Conservation (phyloP, 2,329 filamentous ascomycete species). For the Monilinia aucupariae region DNA sequence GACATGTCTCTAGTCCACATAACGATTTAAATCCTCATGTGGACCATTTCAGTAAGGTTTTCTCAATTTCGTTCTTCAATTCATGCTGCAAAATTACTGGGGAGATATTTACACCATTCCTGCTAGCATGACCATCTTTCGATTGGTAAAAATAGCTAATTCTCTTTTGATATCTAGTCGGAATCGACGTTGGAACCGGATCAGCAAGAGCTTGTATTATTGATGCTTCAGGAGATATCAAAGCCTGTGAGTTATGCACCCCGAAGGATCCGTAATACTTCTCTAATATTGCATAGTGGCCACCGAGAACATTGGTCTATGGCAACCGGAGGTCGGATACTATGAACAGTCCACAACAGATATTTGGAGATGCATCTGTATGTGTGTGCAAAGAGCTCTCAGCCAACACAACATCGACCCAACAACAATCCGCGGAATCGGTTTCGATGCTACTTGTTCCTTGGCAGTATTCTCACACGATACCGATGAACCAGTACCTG, state of each 20-base stretch:
- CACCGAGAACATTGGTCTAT: conserved; percentile 71
- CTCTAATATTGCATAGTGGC: conserved; percentile 42
- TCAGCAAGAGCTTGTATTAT: conserved; percentile 95
- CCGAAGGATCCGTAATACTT: conserved; percentile 5
- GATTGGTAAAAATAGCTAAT: background rate
- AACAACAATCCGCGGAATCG: conserved; percentile 75
- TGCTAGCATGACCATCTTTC: background rate
- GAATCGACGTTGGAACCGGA: conserved; percentile 93
- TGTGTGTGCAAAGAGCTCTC: conserved; percentile 77
- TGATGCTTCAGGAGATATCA: conserved; percentile 84
- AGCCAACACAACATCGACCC: conserved; percentile 75
- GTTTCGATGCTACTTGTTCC: conserved; percentile 98
- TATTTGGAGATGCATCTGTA: conserved; percentile 94
- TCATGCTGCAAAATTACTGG: background rate
- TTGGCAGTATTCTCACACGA: conserved; percentile 84
- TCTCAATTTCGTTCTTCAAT: background rate
- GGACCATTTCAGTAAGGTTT: conserved; percentile 47
- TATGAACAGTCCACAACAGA: conserved; percentile 97
- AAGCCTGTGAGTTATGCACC: conserved; percentile 40
- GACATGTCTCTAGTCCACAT: conserved; percentile 26
- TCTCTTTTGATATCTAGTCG: conserved; percentile 42
- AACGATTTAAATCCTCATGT: conserved; percentile 38
- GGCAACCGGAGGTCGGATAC: conserved; percentile 70
- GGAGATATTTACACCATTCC: background rate
- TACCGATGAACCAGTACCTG: conserved; percentile 83